Evolutionary conservation across 345 rosid genomes (phyloP), one percentile per base, ranked within the genome.

Genomic region (Hevea brasiliensis): DNA sequence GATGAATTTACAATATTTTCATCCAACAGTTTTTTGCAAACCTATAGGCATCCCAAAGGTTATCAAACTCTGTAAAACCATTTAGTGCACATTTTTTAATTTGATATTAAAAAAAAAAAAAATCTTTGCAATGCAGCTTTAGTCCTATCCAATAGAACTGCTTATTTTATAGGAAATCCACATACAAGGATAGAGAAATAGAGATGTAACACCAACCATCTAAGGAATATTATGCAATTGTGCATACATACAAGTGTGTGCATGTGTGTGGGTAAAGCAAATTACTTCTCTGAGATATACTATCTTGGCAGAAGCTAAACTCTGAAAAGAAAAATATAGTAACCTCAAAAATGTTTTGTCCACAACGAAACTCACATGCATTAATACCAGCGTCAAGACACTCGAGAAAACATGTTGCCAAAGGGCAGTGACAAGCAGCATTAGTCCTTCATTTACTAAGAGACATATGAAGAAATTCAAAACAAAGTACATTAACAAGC

Each of bases 401-500:
- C 88, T 87, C 94, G 94, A 90, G 85, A 87, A 93, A 74, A 90
- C 80, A 74, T 96, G 83, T 78, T 80, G 89, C 89, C 93, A 92
- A 51, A 91, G 76, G 65, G 93, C 85, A 77, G 84, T 83, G 41
- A 93, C 72, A 40, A 80, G 79, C 72, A 96, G 90, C 85, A 90
- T 85, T 42, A 96, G 73, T 60, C 99, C 99, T 82, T 96, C 99
- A 72, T 93, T 96, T 61, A 89, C 97, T 41, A 96, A 54, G 65
- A 96, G 89, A 84, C 96, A 93, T 82, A 84, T 81, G 80, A 96
- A 96, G 89, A 96, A 87, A 81, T 96, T 96, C 77, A 96, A 90
- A 72, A 96, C 98, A 71, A 93, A 93, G 89, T 96, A 96, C 99
- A 96, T 93, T 80, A 96, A 85, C 85, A 93, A 83, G 86, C 98